Conservation (phyloP, 164 flowering plant species). For the Houttuynia cordata region DNA sequence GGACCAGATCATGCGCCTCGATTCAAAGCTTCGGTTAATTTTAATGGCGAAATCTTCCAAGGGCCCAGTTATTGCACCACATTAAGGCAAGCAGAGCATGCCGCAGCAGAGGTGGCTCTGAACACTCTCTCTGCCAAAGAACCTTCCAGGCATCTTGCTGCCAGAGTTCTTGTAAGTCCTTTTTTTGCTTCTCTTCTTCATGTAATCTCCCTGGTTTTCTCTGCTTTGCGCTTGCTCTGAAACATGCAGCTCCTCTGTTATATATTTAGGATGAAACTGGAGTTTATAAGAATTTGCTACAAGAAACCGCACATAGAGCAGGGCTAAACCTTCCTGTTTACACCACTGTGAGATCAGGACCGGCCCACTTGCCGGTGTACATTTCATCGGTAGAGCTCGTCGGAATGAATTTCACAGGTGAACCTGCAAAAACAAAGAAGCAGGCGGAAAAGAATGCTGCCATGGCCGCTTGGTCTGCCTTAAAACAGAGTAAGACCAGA, state of each 20-base stretch:
- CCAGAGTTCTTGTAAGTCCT: conserved; percentile 63
- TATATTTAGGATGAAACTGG: conserved; percentile 66
- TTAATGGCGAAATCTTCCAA: conserved; percentile 75
- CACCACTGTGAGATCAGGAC: conserved; percentile 63
- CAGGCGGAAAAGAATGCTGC: conserved; percentile 95
- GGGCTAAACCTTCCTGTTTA: conserved; percentile 57
- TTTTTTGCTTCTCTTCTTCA: background rate
- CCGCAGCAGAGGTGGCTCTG: conserved; percentile 86
- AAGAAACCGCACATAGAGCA: conserved; percentile 60
- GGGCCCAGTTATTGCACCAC: conserved; percentile 61
- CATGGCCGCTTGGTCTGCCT: conserved; percentile 69
- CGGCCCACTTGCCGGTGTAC: conserved; percentile 57
- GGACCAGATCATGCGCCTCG: conserved; percentile 93
- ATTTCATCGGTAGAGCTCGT: conserved; percentile 65
- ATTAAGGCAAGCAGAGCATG: conserved; percentile 76
- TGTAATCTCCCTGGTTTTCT: too few relatives aligned
- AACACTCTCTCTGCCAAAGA: conserved; percentile 45
- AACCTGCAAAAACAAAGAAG: conserved; percentile 70
- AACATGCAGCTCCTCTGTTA: too few relatives aligned
- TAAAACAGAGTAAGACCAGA: conserved; percentile 36
- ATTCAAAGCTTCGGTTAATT: conserved; percentile 72
- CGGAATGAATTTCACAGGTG: conserved; percentile 54
- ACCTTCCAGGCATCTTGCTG: conserved; percentile 60
- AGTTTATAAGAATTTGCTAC: conserved; percentile 44
- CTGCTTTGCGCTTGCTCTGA: too few relatives aligned